Evolutionary conservation across 352 stramenopile genomes (phyloP), one percentile per base, ranked within the genome.

Genomic region (Pythium scleroteichum): DNA sequence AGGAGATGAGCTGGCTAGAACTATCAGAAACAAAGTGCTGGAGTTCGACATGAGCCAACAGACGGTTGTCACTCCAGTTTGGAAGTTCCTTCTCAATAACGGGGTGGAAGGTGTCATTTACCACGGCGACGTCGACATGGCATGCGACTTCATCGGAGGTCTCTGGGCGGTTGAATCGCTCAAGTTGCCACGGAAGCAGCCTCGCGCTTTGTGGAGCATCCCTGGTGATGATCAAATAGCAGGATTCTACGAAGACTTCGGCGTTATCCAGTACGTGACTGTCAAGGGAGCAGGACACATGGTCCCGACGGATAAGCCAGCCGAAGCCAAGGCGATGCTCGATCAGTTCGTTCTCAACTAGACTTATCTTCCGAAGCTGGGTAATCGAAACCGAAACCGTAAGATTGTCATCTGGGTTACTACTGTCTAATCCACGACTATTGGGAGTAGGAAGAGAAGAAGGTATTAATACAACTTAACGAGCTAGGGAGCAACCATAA

Each of bases 271-370:
- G 7, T 94, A 86, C 65, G 35, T 90, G 16, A 95, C 82, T 12
- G 82, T 94, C 57, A 72, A 79, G 22, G 83, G 78, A 35, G 71
- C 76, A 2, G 86, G 86, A 19, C 81, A 88, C 62, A 75, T 91
- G 68, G 81, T 89, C n/a, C 83, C 80, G 6, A 72, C 67, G 23
- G 75, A 78, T 51, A 87, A 87, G 64, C 53, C 61, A 10, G 39
- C 23, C 1, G 53, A 68, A 27, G 61, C 61, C 6, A 55, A 53
- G 40, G 35, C 39, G 45, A 14, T 68, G 45, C 47, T 68, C 23
- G 39, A 64, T 20, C 52, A 24, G 14, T 68, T 68, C 40, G 29
- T 67, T 3, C 29, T 67, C 38, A 44, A 41, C 38, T 44, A 10
- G 10, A 10, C 29, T 5, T 35, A 35, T 35, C 29, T 35, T 10